Percentiles rank a stretch among this genome's conserved stretches.
Evolutionary conservation across 768 basidiomycete species (phyloP).

Genomic region (Candolleomyces aberdarensis): DNA sequence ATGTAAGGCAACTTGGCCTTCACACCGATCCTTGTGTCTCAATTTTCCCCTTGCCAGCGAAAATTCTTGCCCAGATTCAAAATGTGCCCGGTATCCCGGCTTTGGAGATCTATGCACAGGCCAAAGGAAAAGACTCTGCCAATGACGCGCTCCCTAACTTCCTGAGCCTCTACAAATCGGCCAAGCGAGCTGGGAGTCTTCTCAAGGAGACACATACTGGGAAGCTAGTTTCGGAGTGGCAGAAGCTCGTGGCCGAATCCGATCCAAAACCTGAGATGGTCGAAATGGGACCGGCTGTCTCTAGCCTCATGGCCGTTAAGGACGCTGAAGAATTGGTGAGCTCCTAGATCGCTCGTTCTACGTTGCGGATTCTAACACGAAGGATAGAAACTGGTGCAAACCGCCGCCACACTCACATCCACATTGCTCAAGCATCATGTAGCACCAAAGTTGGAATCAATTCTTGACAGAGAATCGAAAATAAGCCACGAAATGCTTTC

Average conservation of each 20-base stretch:
- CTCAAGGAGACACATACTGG: constrained; percentile 83
- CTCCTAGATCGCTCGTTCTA: constrained; percentile 13
- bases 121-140: constrained; percentile 75
- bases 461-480: constrained; percentile 88
- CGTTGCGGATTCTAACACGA: neutral
- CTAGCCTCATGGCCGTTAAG: constrained; percentile 80
- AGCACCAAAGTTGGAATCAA: constrained; percentile 81
- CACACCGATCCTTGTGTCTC: constrained; percentile 5
- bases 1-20: constrained; percentile 44
- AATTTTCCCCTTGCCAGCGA: constrained; percentile 49
- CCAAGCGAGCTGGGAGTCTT: constrained; percentile 69
- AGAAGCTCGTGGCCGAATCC: constrained; percentile 52
- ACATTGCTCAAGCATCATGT: constrained; percentile 85
- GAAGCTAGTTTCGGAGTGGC: constrained; percentile 88
- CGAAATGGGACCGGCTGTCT: constrained; percentile 76
- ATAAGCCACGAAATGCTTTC: constrained; percentile 87
- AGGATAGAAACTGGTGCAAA: constrained; percentile 71
- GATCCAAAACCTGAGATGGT: constrained; percentile 66
- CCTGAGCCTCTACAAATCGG: constrained; percentile 54
- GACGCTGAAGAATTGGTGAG: constrained; percentile 89
- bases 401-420: constrained; percentile 75
- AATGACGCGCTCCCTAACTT: constrained; percentile 75
- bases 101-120: constrained; percentile 74
- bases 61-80: constrained; percentile 79
- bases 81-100: constrained; percentile 52